phyloP scores from a whole-genome alignment of 129 eudicot genomes.

The Escallonia rubra region DNA sequence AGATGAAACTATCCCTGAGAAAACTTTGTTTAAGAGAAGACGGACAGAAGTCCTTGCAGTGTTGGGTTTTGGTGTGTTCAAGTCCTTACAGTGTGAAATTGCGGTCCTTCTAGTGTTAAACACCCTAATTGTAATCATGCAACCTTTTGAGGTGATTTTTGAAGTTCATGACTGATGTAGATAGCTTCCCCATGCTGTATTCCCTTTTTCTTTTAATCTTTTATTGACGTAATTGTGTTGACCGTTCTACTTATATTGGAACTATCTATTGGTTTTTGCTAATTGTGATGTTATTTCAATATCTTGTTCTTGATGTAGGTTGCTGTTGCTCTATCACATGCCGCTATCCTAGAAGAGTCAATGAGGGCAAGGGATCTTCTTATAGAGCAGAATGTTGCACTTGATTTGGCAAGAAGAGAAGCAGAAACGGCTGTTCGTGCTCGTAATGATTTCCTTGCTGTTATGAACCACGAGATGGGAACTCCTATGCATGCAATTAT shows the following conservation, averaged over 20 bases:
- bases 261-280: neutral
- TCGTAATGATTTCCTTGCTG: slow-evolving; percentile 96
- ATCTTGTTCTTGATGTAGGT: slow-evolving; percentile 39
- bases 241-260: neutral
- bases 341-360: slow-evolving; percentile 96
- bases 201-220: neutral
- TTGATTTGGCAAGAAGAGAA: slow-evolving; percentile 92
- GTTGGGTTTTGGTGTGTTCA: no score
- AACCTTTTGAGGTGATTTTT: neutral
- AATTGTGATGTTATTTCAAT: neutral
- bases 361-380: slow-evolving; percentile 91
- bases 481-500: slow-evolving; percentile 96
- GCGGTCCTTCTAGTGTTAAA: no score
- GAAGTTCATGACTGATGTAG: neutral
- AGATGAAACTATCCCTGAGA: no score
- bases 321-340: slow-evolving; percentile 97
- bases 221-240: neutral
- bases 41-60: no score
- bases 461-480: slow-evolving; percentile 99
- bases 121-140: no score
- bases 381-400: slow-evolving; percentile 95
- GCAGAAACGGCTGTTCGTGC: slow-evolving; percentile 96
- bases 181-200: neutral
- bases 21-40: no score
- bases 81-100: no score